Evolutionary conservation across 352 stramenopile species (phyloP).

Genomic region (Globisporangium nodosum): DNA sequence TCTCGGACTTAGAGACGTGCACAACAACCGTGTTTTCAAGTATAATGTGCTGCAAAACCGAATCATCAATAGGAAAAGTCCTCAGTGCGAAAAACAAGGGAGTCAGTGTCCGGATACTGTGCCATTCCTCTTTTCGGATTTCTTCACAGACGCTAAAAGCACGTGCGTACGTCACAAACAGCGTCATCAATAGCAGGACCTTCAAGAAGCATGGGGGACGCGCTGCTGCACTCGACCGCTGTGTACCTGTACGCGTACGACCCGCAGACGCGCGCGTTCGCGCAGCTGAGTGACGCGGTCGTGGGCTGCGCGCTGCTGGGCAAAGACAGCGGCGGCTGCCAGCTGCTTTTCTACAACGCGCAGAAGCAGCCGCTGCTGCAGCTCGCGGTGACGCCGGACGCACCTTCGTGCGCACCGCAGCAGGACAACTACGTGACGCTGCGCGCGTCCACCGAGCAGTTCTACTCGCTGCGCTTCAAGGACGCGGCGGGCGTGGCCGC

Average conservation of each 20-base stretch:
- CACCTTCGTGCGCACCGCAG: slow-evolving; percentile 48
- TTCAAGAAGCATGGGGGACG: slow-evolving; percentile 29
- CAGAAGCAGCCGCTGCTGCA: slow-evolving; percentile 59
- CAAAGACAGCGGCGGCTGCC: slow-evolving; percentile 20
- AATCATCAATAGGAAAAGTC: too few relatives aligned
- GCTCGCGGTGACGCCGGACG: slow-evolving; percentile 25
- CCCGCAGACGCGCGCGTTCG: slow-evolving; percentile 34
- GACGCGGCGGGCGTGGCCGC: slow-evolving; percentile 25
- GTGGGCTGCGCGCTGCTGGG: slow-evolving; percentile 57
- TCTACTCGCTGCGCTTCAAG: slow-evolving; percentile 77
- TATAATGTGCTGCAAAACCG: too few relatives aligned
- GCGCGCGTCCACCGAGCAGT: slow-evolving; percentile 37
- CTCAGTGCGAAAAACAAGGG: too few relatives aligned
- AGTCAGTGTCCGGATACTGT: too few relatives aligned
- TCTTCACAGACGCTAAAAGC: neutral
- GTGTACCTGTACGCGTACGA: slow-evolving; percentile 77
- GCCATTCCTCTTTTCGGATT: too few relatives aligned
- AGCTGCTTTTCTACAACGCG: slow-evolving; percentile 66
- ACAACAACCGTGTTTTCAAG: too few relatives aligned
- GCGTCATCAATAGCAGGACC: neutral
- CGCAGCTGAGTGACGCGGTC: slow-evolving; percentile 49
- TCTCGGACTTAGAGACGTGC: too few relatives aligned
- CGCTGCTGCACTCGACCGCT: slow-evolving; percentile 58
- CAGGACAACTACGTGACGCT: slow-evolving; percentile 76
- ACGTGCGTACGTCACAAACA: slow-evolving; percentile 4